phyloP scores from a whole-genome alignment of 148 eudicot species.

The Cornus controversa region DNA sequence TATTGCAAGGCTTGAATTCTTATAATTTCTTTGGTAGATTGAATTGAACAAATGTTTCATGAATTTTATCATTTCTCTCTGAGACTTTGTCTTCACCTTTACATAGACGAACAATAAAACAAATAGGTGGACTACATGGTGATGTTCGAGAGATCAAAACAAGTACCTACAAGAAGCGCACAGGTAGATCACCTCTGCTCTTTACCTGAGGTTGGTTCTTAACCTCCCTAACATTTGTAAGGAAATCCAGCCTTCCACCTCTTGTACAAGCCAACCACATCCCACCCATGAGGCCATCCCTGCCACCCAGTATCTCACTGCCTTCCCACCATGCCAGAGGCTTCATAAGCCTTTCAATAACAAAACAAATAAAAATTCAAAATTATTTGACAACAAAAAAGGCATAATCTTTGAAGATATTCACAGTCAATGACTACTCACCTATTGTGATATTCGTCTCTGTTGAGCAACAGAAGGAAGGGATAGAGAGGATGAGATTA shows the following conservation, averaged over 20 bases:
- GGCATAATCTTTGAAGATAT: background rate
- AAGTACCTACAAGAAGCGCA: constrained; percentile 75
- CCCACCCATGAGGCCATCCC: constrained; percentile 76
- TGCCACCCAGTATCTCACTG: constrained; percentile 73
- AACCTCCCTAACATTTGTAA: constrained; percentile 74
- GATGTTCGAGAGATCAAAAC: too few relatives aligned
- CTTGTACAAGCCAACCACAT: constrained; percentile 80
- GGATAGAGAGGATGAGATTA: constrained; percentile 81
- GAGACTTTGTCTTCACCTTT: background rate
- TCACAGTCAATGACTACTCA: constrained; percentile 15
- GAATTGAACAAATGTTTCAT: too few relatives aligned
- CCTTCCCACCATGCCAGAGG: constrained; percentile 82
- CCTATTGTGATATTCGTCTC: constrained; percentile 81
- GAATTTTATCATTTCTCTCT: too few relatives aligned
- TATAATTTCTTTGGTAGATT: too few relatives aligned
- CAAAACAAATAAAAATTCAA: too few relatives aligned
- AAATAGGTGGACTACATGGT: background rate
- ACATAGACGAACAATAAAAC: background rate
- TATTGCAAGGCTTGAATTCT: too few relatives aligned
- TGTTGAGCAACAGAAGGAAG: constrained; percentile 62
- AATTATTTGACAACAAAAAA: background rate
- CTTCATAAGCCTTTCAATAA: constrained; percentile 53
- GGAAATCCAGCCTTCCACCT: constrained; percentile 66
- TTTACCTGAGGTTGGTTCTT: constrained; percentile 35
- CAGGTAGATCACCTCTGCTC: constrained; percentile 72